Base-by-base conservation (phyloP, 768 basidiomycete species). In the Psilocybe subaeruginosa region DNA sequence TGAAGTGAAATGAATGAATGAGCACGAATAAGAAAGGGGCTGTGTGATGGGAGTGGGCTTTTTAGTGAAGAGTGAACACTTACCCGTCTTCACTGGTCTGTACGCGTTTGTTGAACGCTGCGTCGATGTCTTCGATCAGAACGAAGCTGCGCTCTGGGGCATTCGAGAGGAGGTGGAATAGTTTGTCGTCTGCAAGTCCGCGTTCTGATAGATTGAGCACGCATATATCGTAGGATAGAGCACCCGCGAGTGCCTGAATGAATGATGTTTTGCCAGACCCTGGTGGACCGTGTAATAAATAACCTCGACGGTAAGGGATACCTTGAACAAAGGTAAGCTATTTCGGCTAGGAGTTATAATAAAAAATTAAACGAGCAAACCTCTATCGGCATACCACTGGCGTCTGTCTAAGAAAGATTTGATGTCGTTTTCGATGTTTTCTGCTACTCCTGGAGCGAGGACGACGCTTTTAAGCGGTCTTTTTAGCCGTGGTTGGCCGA, bases 181-280 rank as follows among this genome's bases (percentile, higher is more conserved):
- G 81, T 76, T 97, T 98, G 79, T 99, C 97, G 72, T 99, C 97
- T 41, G 93, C 91, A 30, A 99, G 82, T 1, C 97, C 97, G 58
- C 97, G 87, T 76, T 99, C 95, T 23, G 96, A 95, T 43, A 99
- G 85, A 73, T 99, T 99, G 37, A 99, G 80, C 35, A 99, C 77
- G 71, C 95, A 98, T 56, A 99, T 97, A 74, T 99, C 96, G 78
- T 98, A 99, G 33, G 88, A 88, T 33, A 99, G 77, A 9, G 89
- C 85, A 6, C 96, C 97, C 8, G 97, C 97, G 31, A 99, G 82
- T 11, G 97, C 95, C 76, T 99, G 97, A 66, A 99, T 99, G 78
- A 93, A 99, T 5, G 97, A 99, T 1, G 97, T 96, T 72, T 99
- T 99, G 52, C 97, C 97, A 0, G 95, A 97, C 14, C 97, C 97